A percentile compares a stretch with the other conserved stretches of the same genome.
These are phyloP conservation scores for Macroventuria anomochaeta DNA, from an alignment of 2,329 filamentous ascomycete species.

Conservation along the genomic window DNA sequence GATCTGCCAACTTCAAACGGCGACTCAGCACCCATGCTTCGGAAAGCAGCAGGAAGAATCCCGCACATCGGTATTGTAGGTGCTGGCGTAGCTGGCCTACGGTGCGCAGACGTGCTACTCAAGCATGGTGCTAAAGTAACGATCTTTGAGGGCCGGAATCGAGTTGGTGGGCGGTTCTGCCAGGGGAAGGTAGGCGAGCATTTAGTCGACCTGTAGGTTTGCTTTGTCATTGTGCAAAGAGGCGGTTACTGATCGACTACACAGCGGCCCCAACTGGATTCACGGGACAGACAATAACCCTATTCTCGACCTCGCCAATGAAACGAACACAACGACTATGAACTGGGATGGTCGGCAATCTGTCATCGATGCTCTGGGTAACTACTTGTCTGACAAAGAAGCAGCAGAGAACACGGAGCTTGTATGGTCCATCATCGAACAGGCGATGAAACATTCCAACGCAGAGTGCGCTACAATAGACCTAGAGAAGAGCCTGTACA, in stretches of 20 bases:
- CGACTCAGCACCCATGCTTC: constrained; percentile 37
- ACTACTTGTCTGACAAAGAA: constrained; percentile 54
- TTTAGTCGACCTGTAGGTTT: constrained; percentile 63
- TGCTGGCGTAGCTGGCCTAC: constrained; percentile 72
- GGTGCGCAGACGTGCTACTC: constrained; percentile 72
- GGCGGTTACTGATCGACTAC: background rate
- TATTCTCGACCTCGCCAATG: constrained; percentile 69
- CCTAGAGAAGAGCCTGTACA: constrained; percentile 59
- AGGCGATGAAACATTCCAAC: constrained; percentile 72
- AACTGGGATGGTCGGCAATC: constrained; percentile 62
- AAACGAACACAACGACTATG: constrained; percentile 63
- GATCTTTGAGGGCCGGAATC: constrained; percentile 70
- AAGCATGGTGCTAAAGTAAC: constrained; percentile 71
- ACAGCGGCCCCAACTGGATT: constrained; percentile 79
- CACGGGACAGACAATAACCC: constrained; percentile 76
- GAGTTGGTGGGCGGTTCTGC: constrained; percentile 69
- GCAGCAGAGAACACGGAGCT: constrained; percentile 53
- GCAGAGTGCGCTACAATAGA: constrained; percentile 61
- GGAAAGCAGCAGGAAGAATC: constrained; percentile 42
- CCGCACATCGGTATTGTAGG: constrained; percentile 72
- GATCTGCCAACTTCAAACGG: constrained; percentile 41
- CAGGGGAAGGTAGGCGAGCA: constrained; percentile 58
- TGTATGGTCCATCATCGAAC: constrained; percentile 72
- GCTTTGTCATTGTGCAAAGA: background rate
- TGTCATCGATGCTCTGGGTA: constrained; percentile 64